Conservation (phyloP, 2,329 filamentous ascomycete genomes). For the Dactylellina parvicollis region DNA sequence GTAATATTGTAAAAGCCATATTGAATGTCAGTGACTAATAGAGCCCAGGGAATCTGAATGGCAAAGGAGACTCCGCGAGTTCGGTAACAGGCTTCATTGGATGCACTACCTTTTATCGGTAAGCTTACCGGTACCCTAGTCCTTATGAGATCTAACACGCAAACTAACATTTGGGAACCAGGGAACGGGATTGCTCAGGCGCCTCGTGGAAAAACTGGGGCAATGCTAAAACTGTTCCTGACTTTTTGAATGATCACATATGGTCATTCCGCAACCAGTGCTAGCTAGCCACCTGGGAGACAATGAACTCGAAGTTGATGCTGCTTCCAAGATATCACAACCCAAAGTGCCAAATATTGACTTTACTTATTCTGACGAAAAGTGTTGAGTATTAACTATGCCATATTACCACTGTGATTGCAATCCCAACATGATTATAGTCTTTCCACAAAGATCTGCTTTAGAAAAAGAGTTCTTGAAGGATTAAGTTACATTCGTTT, state of each 20-base stretch:
- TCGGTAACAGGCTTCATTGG: conserved; percentile 1
- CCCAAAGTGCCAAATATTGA: too few species aligned
- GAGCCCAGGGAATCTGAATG: conserved; percentile 4
- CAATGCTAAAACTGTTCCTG: conserved; percentile 8
- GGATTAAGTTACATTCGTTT: too few species aligned
- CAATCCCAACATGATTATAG: too few species aligned
- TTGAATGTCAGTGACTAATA: conserved; percentile 7
- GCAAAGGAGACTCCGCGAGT: conserved; percentile 5
- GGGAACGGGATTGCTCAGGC: conserved; percentile 4
- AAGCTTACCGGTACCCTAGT: neutral
- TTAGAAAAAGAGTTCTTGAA: too few species aligned
- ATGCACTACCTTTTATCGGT: conserved; percentile 4
- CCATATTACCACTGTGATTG: too few species aligned
- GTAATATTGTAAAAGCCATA: neutral
- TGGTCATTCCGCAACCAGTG: conserved; percentile 10
- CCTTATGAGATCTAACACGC: neutral
- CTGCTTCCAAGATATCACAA: too few species aligned
- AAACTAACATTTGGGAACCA: neutral
- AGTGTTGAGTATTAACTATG: too few species aligned
- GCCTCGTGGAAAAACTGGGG: conserved; percentile 3
- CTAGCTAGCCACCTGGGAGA: neutral
- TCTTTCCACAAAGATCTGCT: too few species aligned
- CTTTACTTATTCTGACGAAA: too few species aligned
- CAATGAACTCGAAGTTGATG: too few species aligned
- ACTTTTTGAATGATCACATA: conserved; percentile 7